Percentiles rank a stretch among this genome's conserved stretches.
phyloP scores from a whole-genome alignment of 495 filamentous ascomycete genomes.

The Penicillium robsamsonii region DNA sequence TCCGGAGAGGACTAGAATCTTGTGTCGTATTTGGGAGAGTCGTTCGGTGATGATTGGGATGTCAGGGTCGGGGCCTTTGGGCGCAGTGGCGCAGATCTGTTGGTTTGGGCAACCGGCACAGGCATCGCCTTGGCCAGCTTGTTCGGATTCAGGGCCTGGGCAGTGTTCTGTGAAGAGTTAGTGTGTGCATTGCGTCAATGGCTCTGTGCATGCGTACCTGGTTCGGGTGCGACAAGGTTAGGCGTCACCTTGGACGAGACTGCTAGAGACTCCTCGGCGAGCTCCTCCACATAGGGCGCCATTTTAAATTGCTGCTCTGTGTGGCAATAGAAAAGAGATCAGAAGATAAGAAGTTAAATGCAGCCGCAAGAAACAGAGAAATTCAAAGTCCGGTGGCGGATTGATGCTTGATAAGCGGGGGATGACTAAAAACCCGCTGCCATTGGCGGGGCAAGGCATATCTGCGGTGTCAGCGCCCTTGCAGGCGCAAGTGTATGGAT shows the following conservation, averaged over 20 bases:
- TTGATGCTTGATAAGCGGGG: constrained; percentile 41
- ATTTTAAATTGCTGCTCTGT: constrained; percentile 35
- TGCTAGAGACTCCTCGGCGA: constrained; percentile 61
- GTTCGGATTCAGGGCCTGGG: constrained; percentile 84
- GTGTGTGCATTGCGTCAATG: neutral
- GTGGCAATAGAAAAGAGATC: neutral
- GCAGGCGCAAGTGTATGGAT: neutral
- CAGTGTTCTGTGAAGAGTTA: constrained; percentile 67
- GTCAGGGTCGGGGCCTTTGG: constrained; percentile 95
- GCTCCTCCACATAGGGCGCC: constrained; percentile 70
- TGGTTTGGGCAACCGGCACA: constrained; percentile 96
- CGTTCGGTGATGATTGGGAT: constrained; percentile 82
- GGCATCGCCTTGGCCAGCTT: constrained; percentile 80
- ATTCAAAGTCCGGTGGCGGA: constrained; percentile 27
- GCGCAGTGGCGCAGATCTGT: constrained; percentile 86
- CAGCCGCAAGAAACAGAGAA: constrained; percentile 15
- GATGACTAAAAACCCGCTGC: constrained; percentile 39
- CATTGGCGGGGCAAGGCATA: constrained; percentile 30
- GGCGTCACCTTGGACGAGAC: constrained; percentile 69
- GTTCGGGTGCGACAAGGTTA: constrained; percentile 86
- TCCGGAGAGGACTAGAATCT: constrained; percentile 86
- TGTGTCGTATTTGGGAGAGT: constrained; percentile 78
- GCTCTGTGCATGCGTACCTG: constrained; percentile 50
- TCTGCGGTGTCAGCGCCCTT: constrained; percentile 30
- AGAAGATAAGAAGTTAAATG: constrained; percentile 1